Evolutionary conservation across 2,329 filamentous ascomycete species (phyloP).

Genomic region (Raffaelea albimanens): DNA sequence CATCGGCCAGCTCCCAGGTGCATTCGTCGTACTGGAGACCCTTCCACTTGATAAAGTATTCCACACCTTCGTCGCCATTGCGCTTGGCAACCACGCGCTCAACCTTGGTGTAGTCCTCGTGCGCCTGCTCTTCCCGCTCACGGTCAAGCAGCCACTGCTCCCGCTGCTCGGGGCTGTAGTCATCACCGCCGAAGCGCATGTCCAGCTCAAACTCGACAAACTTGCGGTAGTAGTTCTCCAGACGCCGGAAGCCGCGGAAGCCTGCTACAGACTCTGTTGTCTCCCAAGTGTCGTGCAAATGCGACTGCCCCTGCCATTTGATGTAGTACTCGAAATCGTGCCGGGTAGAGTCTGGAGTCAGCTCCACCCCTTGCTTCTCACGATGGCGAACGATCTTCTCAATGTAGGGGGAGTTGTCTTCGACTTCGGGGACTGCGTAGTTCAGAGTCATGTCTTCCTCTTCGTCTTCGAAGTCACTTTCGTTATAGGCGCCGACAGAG

Average conservation of each 20-base stretch:
- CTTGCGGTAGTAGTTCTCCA: slow-evolving; percentile 93
- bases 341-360: slow-evolving; percentile 46
- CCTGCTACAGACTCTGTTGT: slow-evolving; percentile 62
- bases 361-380: slow-evolving; percentile 56
- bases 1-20: slow-evolving; percentile 76
- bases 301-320: slow-evolving; percentile 95
- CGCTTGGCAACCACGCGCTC: slow-evolving; percentile 84
- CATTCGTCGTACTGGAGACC: slow-evolving; percentile 86
- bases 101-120: slow-evolving; percentile 83
- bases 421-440: slow-evolving; percentile 59
- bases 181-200: slow-evolving; percentile 62
- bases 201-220: slow-evolving; percentile 71
- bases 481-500: slow-evolving; percentile 52
- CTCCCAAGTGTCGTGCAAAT: slow-evolving; percentile 95
- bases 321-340: slow-evolving; percentile 87
- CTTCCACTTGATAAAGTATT: slow-evolving; percentile 97
- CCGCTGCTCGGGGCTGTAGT: slow-evolving; percentile 72
- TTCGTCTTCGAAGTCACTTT: slow-evolving; percentile 56
- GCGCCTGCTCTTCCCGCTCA: slow-evolving; percentile 79
- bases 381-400: slow-evolving; percentile 87
- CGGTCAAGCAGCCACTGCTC: slow-evolving; percentile 95
- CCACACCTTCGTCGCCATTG: slow-evolving; percentile 67
- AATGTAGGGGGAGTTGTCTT: slow-evolving; percentile 76
- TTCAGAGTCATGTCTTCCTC: slow-evolving; percentile 59
- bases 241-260: slow-evolving; percentile 75